phyloP scores from a whole-genome alignment of 2,329 filamentous ascomycete species.

The Alternaria sp. region DNA sequence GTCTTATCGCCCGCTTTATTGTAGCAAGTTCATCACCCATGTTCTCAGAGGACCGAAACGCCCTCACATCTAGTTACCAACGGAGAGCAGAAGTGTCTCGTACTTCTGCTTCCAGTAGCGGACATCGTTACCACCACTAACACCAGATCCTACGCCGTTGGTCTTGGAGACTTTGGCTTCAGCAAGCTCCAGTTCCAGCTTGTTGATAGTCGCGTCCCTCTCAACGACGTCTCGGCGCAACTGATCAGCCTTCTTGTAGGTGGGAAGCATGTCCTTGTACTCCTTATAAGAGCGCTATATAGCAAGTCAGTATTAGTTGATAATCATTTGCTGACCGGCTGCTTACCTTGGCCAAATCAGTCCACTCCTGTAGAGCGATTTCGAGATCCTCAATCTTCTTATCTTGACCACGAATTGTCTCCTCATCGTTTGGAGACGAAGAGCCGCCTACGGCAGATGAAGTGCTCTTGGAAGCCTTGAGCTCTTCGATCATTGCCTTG shows the following conservation, averaged over 20 bases:
- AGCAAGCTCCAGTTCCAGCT: slow-evolving; percentile 29
- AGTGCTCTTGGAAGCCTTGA: slow-evolving; percentile 5
- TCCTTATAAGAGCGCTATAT: slow-evolving; percentile 32
- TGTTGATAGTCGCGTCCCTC: slow-evolving; percentile 26
- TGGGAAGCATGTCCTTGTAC: slow-evolving; percentile 35
- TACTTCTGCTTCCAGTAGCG: slow-evolving; percentile 41
- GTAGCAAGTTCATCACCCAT: background rate
- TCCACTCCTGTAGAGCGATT: slow-evolving; percentile 28
- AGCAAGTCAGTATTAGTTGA: background rate
- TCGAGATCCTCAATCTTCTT: slow-evolving; percentile 22
- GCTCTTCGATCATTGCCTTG: slow-evolving; percentile 5
- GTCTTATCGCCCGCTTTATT: background rate
- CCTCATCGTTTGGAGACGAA: background rate
- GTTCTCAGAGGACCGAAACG: background rate
- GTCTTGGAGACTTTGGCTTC: slow-evolving; percentile 18
- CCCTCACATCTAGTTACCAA: slow-evolving; percentile 14
- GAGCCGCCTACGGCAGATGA: background rate
- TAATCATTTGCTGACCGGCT: background rate
- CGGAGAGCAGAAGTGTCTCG: slow-evolving; percentile 27
- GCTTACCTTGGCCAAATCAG: slow-evolving; percentile 24
- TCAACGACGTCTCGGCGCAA: slow-evolving; percentile 21
- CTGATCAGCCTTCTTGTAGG: slow-evolving; percentile 31
- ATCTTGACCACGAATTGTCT: slow-evolving; percentile 12
- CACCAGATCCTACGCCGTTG: slow-evolving; percentile 17
- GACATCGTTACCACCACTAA: slow-evolving; percentile 9